Base-by-base conservation (phyloP, 225 moss, liverwort and hornwort genomes). In the Lunularia cruciata region DNA sequence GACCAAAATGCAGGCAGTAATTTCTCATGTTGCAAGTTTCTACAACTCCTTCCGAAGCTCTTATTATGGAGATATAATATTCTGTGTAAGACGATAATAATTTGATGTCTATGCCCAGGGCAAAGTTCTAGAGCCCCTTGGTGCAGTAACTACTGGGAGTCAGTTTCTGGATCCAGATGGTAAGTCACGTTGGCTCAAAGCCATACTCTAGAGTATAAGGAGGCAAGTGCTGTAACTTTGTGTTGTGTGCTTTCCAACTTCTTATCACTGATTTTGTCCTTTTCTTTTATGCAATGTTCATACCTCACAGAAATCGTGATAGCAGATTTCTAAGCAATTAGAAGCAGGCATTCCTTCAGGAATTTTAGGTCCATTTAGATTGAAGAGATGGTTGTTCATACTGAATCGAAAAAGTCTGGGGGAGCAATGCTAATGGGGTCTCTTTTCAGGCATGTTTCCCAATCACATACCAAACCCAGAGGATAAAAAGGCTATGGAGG, bases 391-490 rank as follows among this genome's bases (percentile, higher is more conserved):
- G n/a, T n/a, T n/a, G n/a, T n/a, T n/a, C n/a, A n/a, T n/a, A n/a
- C n/a, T n/a, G n/a, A n/a, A n/a, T n/a, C n/a, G n/a, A n/a, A n/a
- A n/a, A n/a, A n/a, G n/a, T n/a, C 0, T 31, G 5, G 19, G 45
- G n/a, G 8, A 35, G 9, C 6, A 14, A 25, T 15, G 18, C 48
- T 66, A 68, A 53, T 26, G 13, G 15, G 26, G 22, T 46, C 3
- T 64, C 9, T 58, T 75, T 39, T 72, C 67, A 95, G 95, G 95
- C 52, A 88, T 95, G 95, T 95, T 95, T 39, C 95, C 95, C 28
- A 95, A 95, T 68, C 95, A 95, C 69, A 88, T 92, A 42, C 95
- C 95, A 4, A 95, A 95, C 70, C 95, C 95, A 27, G 95, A 95
- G 80, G 76, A 95, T 58, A 77, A 92, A 63, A 74, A 90, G 62